phyloP scores from a whole-genome alignment of 1,284 basidiomycete genomes.

The Xanthoconium separans region DNA sequence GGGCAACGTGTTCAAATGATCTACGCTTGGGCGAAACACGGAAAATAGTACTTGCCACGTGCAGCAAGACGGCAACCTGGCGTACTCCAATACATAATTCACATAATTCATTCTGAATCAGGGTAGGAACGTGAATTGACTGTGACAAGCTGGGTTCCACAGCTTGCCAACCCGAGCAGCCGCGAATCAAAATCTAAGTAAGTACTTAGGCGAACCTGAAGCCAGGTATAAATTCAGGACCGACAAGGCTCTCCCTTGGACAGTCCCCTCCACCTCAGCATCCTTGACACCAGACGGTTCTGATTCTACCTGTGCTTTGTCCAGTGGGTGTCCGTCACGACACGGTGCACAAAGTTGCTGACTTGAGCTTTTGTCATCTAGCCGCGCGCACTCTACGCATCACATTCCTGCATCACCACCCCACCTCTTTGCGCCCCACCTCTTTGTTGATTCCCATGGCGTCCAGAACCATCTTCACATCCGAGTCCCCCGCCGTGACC shows the following conservation, averaged over 20 bases:
- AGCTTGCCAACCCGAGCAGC: neutral
- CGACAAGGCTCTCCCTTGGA: neutral
- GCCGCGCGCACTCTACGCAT: neutral
- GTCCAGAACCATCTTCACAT: neutral
- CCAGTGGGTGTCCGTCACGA: slow-evolving; percentile 4
- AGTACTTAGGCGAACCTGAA: neutral
- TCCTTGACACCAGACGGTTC: neutral
- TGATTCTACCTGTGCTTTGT: neutral
- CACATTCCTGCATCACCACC: neutral
- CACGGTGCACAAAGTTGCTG: slow-evolving; percentile 1
- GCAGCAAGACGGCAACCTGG: neutral
- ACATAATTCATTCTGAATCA: too few species aligned
- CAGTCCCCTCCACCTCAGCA: neutral
- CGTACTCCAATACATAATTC: neutral
- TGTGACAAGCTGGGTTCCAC: neutral
- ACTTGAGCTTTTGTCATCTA: slow-evolving; percentile 1
- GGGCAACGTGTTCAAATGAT: slow-evolving; percentile 12
- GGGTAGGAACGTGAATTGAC: neutral
- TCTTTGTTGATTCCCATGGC: neutral
- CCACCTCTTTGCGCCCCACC: too few species aligned
- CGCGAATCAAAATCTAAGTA: neutral
- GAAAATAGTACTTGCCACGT: neutral
- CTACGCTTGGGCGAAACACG: neutral
- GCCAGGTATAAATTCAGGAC: slow-evolving; percentile 17
- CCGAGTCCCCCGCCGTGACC: neutral